A percentile compares a stretch with the other conserved stretches of the same genome.
Conservation (phyloP, 202 grass and related monocot species). For the Tripidium arundinaceum region DNA sequence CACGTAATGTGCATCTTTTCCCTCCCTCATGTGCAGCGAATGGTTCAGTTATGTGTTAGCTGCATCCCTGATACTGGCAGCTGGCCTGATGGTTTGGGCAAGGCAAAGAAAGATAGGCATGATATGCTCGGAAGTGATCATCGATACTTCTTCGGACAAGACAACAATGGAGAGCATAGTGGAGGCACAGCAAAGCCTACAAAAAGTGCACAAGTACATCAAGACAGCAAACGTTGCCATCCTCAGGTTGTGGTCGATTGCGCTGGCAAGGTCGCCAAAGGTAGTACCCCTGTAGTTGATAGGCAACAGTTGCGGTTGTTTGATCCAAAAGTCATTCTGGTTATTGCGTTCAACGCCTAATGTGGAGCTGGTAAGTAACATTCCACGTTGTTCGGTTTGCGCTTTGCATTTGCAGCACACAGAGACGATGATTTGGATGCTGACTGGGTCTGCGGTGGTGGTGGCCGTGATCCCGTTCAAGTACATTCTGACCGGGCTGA, state of each 20-base stretch:
- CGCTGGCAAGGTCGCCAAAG: constrained; percentile 64
- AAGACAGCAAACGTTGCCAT: constrained; percentile 60
- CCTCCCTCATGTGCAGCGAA: constrained; percentile 48
- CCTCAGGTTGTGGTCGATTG: constrained; percentile 68
- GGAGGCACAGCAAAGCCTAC: constrained; percentile 63
- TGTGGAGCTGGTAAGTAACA: background rate
- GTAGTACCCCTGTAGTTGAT: constrained; percentile 36
- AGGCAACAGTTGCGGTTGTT: background rate
- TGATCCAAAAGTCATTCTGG: background rate
- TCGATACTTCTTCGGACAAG: constrained; percentile 60
- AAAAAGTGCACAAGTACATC: constrained; percentile 49
- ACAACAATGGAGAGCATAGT: constrained; percentile 76
- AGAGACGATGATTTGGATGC: constrained; percentile 49
- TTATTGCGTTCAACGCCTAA: background rate
- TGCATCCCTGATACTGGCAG: constrained; percentile 16
- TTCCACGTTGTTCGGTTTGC: background rate
- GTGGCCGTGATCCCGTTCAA: constrained; percentile 59
- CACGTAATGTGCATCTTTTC: background rate
- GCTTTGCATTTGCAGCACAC: constrained; percentile 57
- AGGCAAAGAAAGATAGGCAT: constrained; percentile 32
- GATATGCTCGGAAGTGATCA: constrained; percentile 51
- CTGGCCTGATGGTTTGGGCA: constrained; percentile 58
- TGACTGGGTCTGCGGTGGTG: constrained; percentile 45
- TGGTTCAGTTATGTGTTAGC: constrained; percentile 55
- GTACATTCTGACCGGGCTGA: constrained; percentile 55